Evolutionary conservation across 1,139 yeast species (phyloP).

Genomic region (Meyerozyma athensensis): DNA sequence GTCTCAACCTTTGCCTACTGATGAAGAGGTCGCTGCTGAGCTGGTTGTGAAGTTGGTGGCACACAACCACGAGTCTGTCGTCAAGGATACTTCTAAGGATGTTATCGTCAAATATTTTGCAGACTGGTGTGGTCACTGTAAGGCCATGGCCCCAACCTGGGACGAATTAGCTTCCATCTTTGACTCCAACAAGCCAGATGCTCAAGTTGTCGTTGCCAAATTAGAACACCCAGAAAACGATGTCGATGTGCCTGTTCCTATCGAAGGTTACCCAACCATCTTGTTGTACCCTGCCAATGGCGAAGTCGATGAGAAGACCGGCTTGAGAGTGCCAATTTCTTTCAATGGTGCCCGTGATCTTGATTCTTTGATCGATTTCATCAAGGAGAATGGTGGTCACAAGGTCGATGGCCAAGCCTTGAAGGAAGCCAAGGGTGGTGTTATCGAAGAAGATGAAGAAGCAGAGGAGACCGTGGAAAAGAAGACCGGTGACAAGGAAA

Average conservation of each 20-base stretch:
- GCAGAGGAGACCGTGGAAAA: conserved; percentile 22
- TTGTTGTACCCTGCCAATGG: conserved; percentile 88
- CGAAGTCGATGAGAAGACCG: conserved; percentile 53
- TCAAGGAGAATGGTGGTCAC: conserved; percentile 60
- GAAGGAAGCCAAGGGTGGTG: conserved; percentile 20
- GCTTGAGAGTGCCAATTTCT: conserved; percentile 57
- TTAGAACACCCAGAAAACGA: conserved; percentile 89
- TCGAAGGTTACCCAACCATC: conserved; percentile 92
- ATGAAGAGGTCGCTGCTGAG: conserved; percentile 61
- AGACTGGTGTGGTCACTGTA: conserved; percentile 99
- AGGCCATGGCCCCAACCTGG: conserved; percentile 87
- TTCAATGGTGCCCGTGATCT: conserved; percentile 73
- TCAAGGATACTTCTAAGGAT: conserved; percentile 70
- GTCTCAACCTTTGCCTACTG: conserved; percentile 77
- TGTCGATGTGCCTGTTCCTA: conserved; percentile 59
- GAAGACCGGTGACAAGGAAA: conserved; percentile 19
- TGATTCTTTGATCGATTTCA: conserved; percentile 64
- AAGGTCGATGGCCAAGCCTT: conserved; percentile 48
- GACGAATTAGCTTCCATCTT: conserved; percentile 78
- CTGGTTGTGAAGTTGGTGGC: conserved; percentile 81
- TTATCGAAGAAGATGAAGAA: conserved; percentile 24
- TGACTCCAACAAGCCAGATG: conserved; percentile 41
- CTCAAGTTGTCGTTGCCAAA: conserved; percentile 72
- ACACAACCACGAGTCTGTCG: conserved; percentile 69
- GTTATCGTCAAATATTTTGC: conserved; percentile 93